Conservation (phyloP, 345 rosid genomes). For the Cardamine occulta region DNA sequence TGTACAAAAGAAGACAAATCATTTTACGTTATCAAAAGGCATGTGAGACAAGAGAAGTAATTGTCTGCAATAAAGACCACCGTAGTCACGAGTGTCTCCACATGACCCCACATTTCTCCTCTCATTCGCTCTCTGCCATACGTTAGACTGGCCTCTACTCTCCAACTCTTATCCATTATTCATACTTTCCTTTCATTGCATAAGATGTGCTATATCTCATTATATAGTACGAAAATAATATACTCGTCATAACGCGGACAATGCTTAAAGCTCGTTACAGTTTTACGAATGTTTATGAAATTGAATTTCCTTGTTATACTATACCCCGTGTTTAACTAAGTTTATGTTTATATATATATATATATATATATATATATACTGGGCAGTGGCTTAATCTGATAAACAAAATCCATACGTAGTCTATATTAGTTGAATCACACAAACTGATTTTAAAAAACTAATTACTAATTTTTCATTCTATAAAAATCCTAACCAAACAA, state of each 20-base stretch:
- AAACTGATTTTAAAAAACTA: background rate
- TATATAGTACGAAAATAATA: background rate
- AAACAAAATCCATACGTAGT: background rate
- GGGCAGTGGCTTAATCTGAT: background rate
- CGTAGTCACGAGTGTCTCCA: slow-evolving; percentile 43
- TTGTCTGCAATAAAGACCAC: slow-evolving; percentile 45
- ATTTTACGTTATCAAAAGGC: slow-evolving; percentile 23
- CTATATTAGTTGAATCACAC: background rate
- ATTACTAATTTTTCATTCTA: background rate
- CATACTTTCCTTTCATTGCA: background rate
- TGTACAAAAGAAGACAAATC: slow-evolving; percentile 30
- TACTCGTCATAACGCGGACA: background rate
- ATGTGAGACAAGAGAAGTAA: slow-evolving; percentile 56
- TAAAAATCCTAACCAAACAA: background rate
- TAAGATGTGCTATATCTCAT: background rate
- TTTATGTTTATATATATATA: background rate
- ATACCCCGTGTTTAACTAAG: background rate
- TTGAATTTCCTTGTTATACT: background rate
- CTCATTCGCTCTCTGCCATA: slow-evolving; percentile 25
- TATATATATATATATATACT: background rate
- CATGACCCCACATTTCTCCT: slow-evolving; percentile 29
- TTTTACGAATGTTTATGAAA: background rate
- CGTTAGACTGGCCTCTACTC: slow-evolving; percentile 17
- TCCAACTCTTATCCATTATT: slow-evolving; percentile 20
- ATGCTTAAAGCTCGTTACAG: background rate